These are phyloP conservation scores for Saccharomycodes ludwigii DNA, from an alignment of 805 yeast species.

Conservation along the genomic window DNA sequence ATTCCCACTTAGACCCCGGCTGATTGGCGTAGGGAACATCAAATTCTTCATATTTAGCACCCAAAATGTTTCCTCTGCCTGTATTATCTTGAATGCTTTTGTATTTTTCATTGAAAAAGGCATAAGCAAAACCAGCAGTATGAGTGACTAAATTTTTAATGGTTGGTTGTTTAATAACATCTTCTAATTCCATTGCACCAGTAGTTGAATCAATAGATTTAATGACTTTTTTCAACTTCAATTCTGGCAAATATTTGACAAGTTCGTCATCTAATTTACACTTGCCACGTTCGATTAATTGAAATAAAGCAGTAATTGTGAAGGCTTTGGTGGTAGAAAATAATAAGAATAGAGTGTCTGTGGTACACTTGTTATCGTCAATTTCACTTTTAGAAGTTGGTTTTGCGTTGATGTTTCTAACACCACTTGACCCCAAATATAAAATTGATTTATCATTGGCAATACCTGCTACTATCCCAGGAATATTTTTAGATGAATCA, in stretches of 20 bases:
- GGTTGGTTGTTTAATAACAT: constrained; percentile 18
- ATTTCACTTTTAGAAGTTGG: constrained; percentile 3
- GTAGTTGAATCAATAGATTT: constrained; percentile 13
- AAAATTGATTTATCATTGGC: constrained; percentile 10
- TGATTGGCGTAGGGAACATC: constrained; percentile 18
- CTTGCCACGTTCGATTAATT: constrained; percentile 21
- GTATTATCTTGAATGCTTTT: constrained; percentile 8
- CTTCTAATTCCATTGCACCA: constrained; percentile 13
- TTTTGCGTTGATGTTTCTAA: constrained; percentile 1
- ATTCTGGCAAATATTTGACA: constrained; percentile 19
- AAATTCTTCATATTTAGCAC: constrained; percentile 11
- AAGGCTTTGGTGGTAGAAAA: constrained; percentile 24
- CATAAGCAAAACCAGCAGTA: constrained; percentile 26
- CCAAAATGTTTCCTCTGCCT: constrained; percentile 8
- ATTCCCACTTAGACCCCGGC: constrained; percentile 26
- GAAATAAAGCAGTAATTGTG: constrained; percentile 23
- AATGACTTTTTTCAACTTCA: constrained; percentile 13
- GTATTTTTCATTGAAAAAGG: constrained; percentile 18
- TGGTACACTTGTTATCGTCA: constrained; percentile 5
- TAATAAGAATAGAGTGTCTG: constrained; percentile 16
- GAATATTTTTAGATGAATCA: too few relatives aligned
- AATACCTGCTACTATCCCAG: constrained; percentile 10
- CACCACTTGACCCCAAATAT: constrained; percentile 11
- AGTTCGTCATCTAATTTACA: constrained; percentile 21
- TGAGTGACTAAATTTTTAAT: constrained; percentile 24